Evolutionary conservation across 176 grass and related monocot genomes (phyloP), one percentile per base, ranked within the genome.

Genomic region (Triticum aestivum): DNA sequence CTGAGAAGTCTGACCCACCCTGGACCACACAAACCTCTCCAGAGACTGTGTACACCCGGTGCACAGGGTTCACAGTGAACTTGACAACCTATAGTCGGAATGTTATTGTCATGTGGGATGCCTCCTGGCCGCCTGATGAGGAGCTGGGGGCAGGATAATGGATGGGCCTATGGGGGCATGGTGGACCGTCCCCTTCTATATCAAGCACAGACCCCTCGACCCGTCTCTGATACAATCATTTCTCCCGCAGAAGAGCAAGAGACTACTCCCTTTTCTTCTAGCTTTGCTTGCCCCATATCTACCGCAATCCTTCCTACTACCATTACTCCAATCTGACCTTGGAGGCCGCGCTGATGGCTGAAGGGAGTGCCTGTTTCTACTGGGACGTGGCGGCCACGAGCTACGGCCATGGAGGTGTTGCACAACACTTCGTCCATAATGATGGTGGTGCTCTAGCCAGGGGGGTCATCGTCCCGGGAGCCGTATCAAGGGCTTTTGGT

Each of bases 381-480:
- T 21, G 18, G 13, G 33, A 4, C 7, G 1, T 59, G 15, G 21
- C 13, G 3, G 4, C 2, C 4, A 38, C 15, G 6, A 63, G 71
- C 37, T 82, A 52, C 37, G 11, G 35, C 37, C 49, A 77, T 63
- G 69, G 69, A n/a, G 47, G 49, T 2, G 14, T 41, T 21, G 3
- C 1, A 11, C 10, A 2, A 4, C 17, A 18, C 73, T 82, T 34
- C 27, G 4, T 62, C 27, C 45, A 61, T 11, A 34, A 37, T 2
- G 47, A 4, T 2, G 21, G n/a, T 38, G 77, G 14, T 34, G 37
- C 39, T 78, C 83, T 34, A 6, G 1, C 26, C 61, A 58, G 56
- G 0, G 5, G 2, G 0, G 5, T 0, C 30, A 4, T 1, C 2
- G 17, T 56, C 5, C 52, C 51, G 4, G 63, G 70, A 0, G 11